phyloP scores from a whole-genome alignment of 495 filamentous ascomycete genomes.

The Melanomma pulvis-pyrius region DNA sequence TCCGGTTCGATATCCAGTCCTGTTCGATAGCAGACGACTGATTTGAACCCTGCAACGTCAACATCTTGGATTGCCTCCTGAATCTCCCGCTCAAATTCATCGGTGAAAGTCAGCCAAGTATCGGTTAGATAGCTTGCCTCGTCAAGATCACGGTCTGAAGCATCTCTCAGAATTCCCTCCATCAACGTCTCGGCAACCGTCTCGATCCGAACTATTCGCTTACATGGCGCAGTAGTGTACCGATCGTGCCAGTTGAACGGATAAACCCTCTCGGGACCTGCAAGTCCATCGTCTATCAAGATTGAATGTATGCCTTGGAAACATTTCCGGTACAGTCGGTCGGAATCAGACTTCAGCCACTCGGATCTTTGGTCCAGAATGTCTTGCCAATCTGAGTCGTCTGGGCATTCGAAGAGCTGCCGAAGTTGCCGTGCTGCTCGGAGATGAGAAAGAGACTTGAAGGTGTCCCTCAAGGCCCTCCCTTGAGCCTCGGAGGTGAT shows the following conservation, averaged over 20 bases:
- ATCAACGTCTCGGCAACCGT: constrained; percentile 69
- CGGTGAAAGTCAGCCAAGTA: constrained; percentile 47
- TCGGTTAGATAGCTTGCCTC: constrained; percentile 38
- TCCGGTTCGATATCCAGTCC: constrained; percentile 62
- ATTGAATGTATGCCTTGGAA: constrained; percentile 75
- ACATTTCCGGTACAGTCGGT: constrained; percentile 64
- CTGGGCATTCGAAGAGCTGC: constrained; percentile 62
- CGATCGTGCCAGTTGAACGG: constrained; percentile 70
- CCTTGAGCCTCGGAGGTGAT: constrained; percentile 78
- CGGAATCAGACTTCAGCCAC: constrained; percentile 54
- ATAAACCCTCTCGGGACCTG: constrained; percentile 58
- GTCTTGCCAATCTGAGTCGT: constrained; percentile 64
- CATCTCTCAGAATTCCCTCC: constrained; percentile 47
- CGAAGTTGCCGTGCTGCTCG: constrained; percentile 72
- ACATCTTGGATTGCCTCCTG: constrained; percentile 59
- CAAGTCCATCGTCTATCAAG: constrained; percentile 78
- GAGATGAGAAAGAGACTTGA: constrained; percentile 66
- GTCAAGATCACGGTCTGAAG: constrained; percentile 32
- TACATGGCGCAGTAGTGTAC: constrained; percentile 63
- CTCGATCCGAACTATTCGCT: constrained; percentile 84
- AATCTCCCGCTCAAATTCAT: constrained; percentile 55
- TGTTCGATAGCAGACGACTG: constrained; percentile 79
- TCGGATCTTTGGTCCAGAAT: constrained; percentile 53
- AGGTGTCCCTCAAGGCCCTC: constrained; percentile 62
- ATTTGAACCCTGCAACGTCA: constrained; percentile 82